phyloP scores from a whole-genome alignment of 805 yeast species.

The Myxozyma neotropica region DNA sequence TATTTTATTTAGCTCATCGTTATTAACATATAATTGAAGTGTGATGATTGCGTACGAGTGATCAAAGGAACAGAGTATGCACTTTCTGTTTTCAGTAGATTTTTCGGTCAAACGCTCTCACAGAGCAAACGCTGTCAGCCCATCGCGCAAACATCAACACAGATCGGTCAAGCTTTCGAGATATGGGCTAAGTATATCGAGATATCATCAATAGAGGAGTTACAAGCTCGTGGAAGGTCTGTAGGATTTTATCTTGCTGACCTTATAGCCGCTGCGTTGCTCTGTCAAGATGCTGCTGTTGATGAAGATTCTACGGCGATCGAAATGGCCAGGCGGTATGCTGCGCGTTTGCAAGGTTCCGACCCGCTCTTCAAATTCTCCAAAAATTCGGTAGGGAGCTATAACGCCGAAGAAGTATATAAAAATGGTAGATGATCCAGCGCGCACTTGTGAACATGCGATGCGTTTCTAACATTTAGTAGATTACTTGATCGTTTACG shows the following conservation, averaged over 20 bases:
- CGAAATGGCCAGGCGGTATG: conserved; percentile 24
- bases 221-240: conserved; percentile 21
- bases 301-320: conserved; percentile 23
- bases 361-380: conserved; percentile 6
- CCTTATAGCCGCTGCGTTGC: conserved; percentile 11
- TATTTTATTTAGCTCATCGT: neutral
- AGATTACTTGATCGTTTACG: conserved; percentile 3
- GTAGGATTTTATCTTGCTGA: conserved; percentile 20
- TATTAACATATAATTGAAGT: no score
- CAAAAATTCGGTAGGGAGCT: neutral
- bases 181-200: conserved; percentile 10
- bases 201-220: neutral
- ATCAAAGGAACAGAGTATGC: conserved; percentile 5
- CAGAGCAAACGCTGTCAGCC: no score
- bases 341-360: conserved; percentile 7
- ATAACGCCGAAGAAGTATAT: neutral
- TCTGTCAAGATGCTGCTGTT: conserved; percentile 22
- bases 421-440: neutral
- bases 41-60: conserved; percentile 37
- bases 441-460: neutral
- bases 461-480: neutral
- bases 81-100: neutral
- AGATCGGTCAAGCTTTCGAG: neutral
- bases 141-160: neutral
- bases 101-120: neutral